These are phyloP conservation scores for Quercus phellos DNA, from an alignment of 331 rosid species.

Conservation along the genomic window DNA sequence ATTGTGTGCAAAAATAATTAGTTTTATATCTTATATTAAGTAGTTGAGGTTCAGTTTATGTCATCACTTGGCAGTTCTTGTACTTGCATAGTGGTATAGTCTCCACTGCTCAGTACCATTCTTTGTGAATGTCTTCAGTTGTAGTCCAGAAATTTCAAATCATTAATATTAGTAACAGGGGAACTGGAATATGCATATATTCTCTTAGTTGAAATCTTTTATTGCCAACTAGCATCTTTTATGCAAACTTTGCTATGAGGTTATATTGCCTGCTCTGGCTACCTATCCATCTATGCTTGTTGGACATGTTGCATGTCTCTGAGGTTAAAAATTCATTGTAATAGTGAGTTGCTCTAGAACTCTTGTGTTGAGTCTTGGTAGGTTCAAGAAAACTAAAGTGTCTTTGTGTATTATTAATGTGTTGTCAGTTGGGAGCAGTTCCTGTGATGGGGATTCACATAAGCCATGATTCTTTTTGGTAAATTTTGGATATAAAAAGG, in stretches of 20 bases:
- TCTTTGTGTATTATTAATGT: not conserved
- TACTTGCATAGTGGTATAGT: not conserved
- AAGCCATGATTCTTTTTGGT: not conserved
- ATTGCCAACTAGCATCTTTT: not conserved
- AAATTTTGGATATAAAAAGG: not conserved
- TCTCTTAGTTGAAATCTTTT: not conserved
- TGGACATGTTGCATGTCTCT: not conserved
- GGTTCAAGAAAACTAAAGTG: not conserved
- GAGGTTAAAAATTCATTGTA: not conserved
- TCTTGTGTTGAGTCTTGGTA: not conserved
- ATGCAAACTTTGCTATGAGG: not conserved
- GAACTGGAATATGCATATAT: not conserved
- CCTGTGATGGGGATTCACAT: not conserved
- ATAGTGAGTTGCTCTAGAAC: not conserved
- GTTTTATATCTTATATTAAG: not conserved
- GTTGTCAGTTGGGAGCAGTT: not conserved
- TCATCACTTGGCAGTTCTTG: too few relatives aligned
- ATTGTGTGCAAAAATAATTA: slow-evolving; percentile 11
- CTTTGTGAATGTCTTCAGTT: not conserved
- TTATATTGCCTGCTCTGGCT: not conserved
- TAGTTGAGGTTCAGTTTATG: not conserved
- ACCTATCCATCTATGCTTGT: not conserved
- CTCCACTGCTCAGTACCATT: not conserved
- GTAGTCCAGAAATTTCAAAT: not conserved
- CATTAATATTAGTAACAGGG: not conserved